These are phyloP conservation scores for Lecanicillium sp. DNA, from an alignment of 2,329 filamentous ascomycete genomes.

Conservation along the genomic window DNA sequence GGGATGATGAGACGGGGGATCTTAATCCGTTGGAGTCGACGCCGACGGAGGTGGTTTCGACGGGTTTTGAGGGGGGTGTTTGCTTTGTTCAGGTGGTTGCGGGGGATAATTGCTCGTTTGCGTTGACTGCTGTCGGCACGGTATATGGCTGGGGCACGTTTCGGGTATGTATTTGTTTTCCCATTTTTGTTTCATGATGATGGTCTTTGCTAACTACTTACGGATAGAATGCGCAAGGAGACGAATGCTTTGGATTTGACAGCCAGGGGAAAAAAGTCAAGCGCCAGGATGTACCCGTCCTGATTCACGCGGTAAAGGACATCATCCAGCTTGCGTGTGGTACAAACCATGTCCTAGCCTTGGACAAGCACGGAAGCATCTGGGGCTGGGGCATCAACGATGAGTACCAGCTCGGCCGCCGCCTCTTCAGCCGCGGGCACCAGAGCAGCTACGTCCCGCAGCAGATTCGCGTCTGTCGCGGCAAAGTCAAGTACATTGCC, in stretches of 20 bases:
- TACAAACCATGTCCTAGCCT: constrained; percentile 58
- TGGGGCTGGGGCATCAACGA: constrained; percentile 55
- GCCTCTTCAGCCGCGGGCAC: constrained; percentile 38
- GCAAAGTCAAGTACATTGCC: constrained; percentile 59
- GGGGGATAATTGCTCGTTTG: constrained; percentile 63
- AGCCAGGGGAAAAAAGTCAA: constrained; percentile 28
- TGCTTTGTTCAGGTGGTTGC: constrained; percentile 51
- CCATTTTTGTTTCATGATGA: constrained; percentile 33
- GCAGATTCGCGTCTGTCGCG: constrained; percentile 32
- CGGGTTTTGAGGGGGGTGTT: constrained; percentile 47
- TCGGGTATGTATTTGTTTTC: constrained; percentile 36
- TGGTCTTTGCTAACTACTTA: too few relatives aligned
- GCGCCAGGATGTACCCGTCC: constrained; percentile 35
- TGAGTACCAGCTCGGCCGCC: constrained; percentile 45
- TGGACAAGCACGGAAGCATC: constrained; percentile 43
- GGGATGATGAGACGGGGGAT: constrained; percentile 27
- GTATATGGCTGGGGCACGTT: constrained; percentile 77
- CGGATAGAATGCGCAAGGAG: constrained; percentile 21
- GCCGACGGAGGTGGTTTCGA: constrained; percentile 48
- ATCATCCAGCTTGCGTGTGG: constrained; percentile 53
- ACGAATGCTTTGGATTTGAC: constrained; percentile 44
- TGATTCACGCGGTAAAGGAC: constrained; percentile 48
- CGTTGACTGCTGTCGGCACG: constrained; percentile 57
- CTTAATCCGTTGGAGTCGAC: constrained; percentile 61
- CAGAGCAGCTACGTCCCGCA: constrained; percentile 43